These are phyloP conservation scores for Chrysanthemum seticuspe DNA, from an alignment of 129 eudicot species.

Conservation along the genomic window DNA sequence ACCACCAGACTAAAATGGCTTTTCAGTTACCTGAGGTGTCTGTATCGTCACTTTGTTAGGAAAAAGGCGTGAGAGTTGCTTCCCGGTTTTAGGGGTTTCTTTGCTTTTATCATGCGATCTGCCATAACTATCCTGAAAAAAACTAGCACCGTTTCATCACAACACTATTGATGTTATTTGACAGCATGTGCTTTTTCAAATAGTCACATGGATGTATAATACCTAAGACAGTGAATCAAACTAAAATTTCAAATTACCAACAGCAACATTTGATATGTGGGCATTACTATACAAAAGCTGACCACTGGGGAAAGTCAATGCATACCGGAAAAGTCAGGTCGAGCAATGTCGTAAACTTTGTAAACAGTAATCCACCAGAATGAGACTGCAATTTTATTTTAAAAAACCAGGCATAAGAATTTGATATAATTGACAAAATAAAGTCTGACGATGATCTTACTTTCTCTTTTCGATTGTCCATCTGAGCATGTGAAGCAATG, in stretches of 20 bases:
- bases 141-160: background rate
- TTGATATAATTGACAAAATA: too few species aligned
- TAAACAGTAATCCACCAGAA: conserved; percentile 81
- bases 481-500: conserved; percentile 73
- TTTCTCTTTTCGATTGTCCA: conserved; percentile 84
- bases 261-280: too few species aligned
- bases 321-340: conserved; percentile 90
- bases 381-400: conserved; percentile 55
- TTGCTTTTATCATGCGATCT: conserved; percentile 81
- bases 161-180: too few species aligned
- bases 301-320: background rate
- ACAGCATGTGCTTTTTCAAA: too few species aligned
- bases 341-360: conserved; percentile 74
- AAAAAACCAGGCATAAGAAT: too few species aligned
- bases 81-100: conserved; percentile 77
- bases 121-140: conserved; percentile 62
- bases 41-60: conserved; percentile 88
- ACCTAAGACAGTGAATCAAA: background rate
- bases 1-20: background rate
- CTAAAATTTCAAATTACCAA: too few species aligned
- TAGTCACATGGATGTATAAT: too few species aligned
- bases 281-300: too few species aligned
- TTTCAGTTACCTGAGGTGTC: conserved; percentile 71
- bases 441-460: conserved; percentile 34
- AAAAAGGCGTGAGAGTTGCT: conserved; percentile 81